Conservation (phyloP, 116 monocot genomes). For the Cymodocea nodosa region DNA sequence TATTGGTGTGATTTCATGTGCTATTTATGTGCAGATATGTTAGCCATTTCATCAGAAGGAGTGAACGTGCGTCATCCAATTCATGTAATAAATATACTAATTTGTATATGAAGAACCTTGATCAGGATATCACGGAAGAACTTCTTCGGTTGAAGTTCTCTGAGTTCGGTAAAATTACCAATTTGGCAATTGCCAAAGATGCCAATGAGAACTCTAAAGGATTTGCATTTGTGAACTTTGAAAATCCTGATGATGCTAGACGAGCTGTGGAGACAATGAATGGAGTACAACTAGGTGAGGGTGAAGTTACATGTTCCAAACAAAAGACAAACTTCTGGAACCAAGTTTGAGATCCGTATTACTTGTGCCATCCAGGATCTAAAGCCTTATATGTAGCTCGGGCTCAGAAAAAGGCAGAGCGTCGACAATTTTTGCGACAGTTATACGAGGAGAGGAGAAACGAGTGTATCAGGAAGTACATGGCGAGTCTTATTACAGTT, state of each 20-base stretch:
- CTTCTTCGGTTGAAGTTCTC: constrained; percentile 70
- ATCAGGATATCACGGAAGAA: constrained; percentile 75
- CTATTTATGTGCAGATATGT: constrained; percentile 38
- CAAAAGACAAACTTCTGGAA: neutral
- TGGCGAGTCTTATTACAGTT: constrained; percentile 20
- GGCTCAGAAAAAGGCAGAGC: constrained; percentile 53
- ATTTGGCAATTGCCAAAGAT: constrained; percentile 52
- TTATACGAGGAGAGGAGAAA: constrained; percentile 41
- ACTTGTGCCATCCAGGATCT: constrained; percentile 25
- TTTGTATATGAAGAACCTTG: constrained; percentile 84
- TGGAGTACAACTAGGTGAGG: constrained; percentile 61
- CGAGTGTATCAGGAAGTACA: constrained; percentile 30
- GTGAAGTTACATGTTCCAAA: neutral
- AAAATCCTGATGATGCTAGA: constrained; percentile 53
- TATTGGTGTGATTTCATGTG: neutral
- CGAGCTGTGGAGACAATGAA: constrained; percentile 66
- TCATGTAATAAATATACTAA: constrained; percentile 51
- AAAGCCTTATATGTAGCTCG: constrained; percentile 55
- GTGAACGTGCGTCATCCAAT: constrained; percentile 21
- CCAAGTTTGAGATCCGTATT: neutral
- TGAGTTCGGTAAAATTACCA: constrained; percentile 55
- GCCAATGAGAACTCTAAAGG: constrained; percentile 48
- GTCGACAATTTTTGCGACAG: constrained; percentile 27
- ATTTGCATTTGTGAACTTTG: constrained; percentile 86
- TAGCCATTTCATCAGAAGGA: constrained; percentile 49